These are phyloP conservation scores for Ophiocytium majus DNA, from an alignment of 352 stramenopile genomes.

Conservation along the genomic window DNA sequence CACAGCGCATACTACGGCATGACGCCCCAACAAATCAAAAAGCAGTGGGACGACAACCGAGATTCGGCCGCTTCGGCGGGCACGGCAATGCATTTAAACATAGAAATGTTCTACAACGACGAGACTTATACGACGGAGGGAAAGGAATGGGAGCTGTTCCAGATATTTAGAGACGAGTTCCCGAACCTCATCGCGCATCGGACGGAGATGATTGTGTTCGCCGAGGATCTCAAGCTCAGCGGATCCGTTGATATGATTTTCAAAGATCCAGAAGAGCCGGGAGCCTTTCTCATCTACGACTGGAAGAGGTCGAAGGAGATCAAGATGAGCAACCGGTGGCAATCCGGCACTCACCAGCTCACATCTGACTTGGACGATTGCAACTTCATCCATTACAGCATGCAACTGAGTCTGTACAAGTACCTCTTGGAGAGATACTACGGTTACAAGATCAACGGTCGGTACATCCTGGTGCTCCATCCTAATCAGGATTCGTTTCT, in stretches of 20 bases:
- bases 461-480: neutral
- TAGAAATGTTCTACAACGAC: neutral
- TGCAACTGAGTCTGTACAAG: neutral
- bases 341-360: neutral
- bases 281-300: neutral
- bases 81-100: neutral
- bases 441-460: neutral
- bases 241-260: neutral
- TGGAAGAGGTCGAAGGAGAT: neutral
- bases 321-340: neutral
- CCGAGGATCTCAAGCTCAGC: neutral
- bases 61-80: neutral
- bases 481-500: neutral
- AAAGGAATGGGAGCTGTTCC: neutral
- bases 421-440: neutral
- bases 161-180: neutral
- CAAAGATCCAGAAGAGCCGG: neutral
- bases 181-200: neutral
- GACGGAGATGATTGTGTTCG: neutral
- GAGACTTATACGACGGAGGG: neutral
- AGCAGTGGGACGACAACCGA: neutral
- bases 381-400: neutral
- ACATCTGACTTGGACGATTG: neutral
- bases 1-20: neutral
- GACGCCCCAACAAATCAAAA: neutral